Conservation (phyloP, 805 yeast species). For the Zygosaccharomyces pseudorouxii region DNA sequence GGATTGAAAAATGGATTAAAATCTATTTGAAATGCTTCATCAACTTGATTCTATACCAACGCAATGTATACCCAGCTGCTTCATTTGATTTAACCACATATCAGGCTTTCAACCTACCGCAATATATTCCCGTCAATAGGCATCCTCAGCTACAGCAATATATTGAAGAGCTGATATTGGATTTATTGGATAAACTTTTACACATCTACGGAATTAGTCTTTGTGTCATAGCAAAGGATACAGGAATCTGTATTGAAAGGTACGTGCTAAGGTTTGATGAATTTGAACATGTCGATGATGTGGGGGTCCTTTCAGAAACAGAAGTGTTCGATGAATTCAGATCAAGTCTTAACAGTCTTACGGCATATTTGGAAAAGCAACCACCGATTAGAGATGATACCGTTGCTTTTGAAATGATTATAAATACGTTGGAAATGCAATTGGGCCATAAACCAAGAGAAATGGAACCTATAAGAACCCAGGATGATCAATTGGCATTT, state of each 20-base stretch:
- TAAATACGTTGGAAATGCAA: slow-evolving; percentile 27
- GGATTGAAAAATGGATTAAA: slow-evolving; percentile 28
- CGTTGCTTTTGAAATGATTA: slow-evolving; percentile 29
- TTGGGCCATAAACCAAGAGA: slow-evolving; percentile 21
- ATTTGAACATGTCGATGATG: slow-evolving; percentile 23
- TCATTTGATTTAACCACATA: slow-evolving; percentile 37
- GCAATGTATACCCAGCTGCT: slow-evolving; percentile 37
- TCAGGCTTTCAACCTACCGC: slow-evolving; percentile 41
- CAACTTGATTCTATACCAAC: slow-evolving; percentile 35
- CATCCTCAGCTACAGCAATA: slow-evolving; percentile 44
- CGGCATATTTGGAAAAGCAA: slow-evolving; percentile 24
- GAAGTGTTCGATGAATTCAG: slow-evolving; percentile 33
- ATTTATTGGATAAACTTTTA: slow-evolving; percentile 23
- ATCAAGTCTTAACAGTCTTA: slow-evolving; percentile 30
- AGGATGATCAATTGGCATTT: slow-evolving; percentile 17
- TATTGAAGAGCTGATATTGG: slow-evolving; percentile 33
- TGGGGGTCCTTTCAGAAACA: slow-evolving; percentile 18
- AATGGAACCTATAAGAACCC: slow-evolving; percentile 9
- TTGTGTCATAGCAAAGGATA: slow-evolving; percentile 22
- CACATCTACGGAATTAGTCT: slow-evolving; percentile 24
- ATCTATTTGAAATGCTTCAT: slow-evolving; percentile 38
- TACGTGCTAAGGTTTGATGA: slow-evolving; percentile 34
- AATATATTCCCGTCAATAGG: slow-evolving; percentile 40
- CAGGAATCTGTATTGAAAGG: slow-evolving; percentile 26
- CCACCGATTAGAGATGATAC: slow-evolving; percentile 23